Evolutionary conservation across 352 stramenopile species (phyloP).

Genomic region (Globisporangium parvum): DNA sequence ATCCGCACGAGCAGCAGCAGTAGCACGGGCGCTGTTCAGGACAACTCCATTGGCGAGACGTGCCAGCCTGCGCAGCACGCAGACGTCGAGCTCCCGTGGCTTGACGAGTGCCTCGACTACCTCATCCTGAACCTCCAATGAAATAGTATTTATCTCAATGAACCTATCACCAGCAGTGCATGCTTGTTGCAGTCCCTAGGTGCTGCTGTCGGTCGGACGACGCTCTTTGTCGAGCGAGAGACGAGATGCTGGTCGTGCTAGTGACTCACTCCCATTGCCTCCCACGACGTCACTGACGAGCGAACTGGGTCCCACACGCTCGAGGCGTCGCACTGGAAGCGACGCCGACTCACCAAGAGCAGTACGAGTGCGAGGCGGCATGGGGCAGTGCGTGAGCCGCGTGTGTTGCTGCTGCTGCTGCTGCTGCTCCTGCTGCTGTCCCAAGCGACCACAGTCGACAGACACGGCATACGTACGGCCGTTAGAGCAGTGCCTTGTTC

Average conservation of each 20-base stretch:
- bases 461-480: constrained; percentile 7
- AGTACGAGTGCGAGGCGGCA: neutral
- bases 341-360: too few species aligned
- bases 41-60: neutral
- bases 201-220: too few species aligned
- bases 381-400: neutral
- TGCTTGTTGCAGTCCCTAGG: too few species aligned
- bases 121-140: constrained; percentile 20
- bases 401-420: constrained; percentile 4
- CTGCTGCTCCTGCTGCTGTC: neutral
- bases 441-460: neutral
- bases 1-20: neutral
- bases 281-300: too few species aligned
- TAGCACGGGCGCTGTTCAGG: neutral
- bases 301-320: too few species aligned
- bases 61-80: constrained; percentile 10
- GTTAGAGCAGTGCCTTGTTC: neutral
- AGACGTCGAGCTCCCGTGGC: constrained; percentile 14
- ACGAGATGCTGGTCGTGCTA: too few species aligned
- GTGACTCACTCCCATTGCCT: too few species aligned
- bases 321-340: neutral
- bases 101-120: constrained; percentile 26
- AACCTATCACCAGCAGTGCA: too few species aligned
- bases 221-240: too few species aligned
- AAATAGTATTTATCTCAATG: neutral